Evolutionary conservation across 2,329 filamentous ascomycete genomes (phyloP).

Genomic region (Sclerotinia trifoliorum): DNA sequence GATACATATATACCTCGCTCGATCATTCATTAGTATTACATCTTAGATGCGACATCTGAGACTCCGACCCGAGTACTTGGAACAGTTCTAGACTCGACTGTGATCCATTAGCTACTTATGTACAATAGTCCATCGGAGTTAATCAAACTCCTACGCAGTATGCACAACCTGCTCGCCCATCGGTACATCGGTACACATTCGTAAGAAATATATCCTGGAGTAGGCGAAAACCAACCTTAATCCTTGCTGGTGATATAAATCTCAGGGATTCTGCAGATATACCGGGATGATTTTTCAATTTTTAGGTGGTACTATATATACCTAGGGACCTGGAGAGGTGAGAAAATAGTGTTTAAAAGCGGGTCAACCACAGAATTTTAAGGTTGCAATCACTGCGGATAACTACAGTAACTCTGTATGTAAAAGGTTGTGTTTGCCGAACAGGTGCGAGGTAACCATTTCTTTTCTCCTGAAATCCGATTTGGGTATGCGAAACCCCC

Average conservation of each 20-base stretch:
- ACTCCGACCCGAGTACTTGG: conserved; percentile 12
- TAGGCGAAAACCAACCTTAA: neutral
- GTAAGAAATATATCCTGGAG: neutral
- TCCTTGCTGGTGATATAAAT: neutral
- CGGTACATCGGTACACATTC: neutral
- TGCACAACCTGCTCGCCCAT: neutral
- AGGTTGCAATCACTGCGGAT: conserved; percentile 11
- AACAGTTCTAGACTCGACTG: conserved; percentile 3
- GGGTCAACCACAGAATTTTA: neutral
- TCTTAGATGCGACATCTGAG: no score
- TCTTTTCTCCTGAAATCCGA: neutral
- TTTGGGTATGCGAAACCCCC: neutral
- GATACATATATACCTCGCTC: neutral
- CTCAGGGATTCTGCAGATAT: conserved; percentile 4
- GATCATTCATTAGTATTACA: neutral
- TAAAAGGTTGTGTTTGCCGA: neutral
- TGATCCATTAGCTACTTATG: neutral
- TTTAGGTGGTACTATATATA: neutral
- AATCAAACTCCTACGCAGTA: neutral
- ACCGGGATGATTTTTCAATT: neutral
- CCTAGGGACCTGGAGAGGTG: neutral
- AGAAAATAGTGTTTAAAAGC: conserved; percentile 8
- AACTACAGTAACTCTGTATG: neutral
- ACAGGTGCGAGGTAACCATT: neutral
- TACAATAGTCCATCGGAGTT: neutral